Evolutionary conservation across 116 monocot species (phyloP), one percentile per base, ranked within the genome.

Genomic region (Phalaenopsis hybrid): DNA sequence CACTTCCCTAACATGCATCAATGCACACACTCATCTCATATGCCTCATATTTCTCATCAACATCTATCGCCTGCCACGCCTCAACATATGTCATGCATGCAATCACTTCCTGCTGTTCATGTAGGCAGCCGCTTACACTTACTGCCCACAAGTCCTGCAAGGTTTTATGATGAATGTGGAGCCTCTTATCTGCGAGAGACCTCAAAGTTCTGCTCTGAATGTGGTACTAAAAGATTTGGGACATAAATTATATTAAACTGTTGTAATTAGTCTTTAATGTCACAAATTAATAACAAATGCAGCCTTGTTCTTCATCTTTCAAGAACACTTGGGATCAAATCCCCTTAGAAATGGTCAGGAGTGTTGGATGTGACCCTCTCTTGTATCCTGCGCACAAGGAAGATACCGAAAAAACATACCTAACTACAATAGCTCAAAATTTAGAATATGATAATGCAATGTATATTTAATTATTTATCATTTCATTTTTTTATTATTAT

Each of bases 141-240:
- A 49, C 61, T 90, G 94, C 91, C 91, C 6, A 91, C 91, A 41
- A 85, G 88, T 46, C 94, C 88, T 21, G 89, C 96, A 46, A 96
- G 94, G 79, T 96, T 90, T 68, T 96, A 92, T 75, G 96, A 96
- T 67, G 92, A 94, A 92, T 96, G 96, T 84, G 94, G 96, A 41
- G 82, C 87, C n/a, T 89, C 94, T 17, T 96, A 89, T 82, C 44
- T 91, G 78, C 87, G 96, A 75, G 96, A 94, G 76, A 91, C 96
- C n/a, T 96, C 96, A 5, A 96, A 94, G 81, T 96, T 90, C 87
- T 96, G 96, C 87, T 96, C 96, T 0, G 96, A 96, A 80, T 96
- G 92, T 79, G 96, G 96, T 78, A 87, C 86, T 8, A 91, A 96
- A 79, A 90, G 96, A 82, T 83, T 94, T 73, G 96, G 96, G 43